Evolutionary conservation across 345 rosid genomes (phyloP).

Genomic region (Eucalyptus leucophloia): DNA sequence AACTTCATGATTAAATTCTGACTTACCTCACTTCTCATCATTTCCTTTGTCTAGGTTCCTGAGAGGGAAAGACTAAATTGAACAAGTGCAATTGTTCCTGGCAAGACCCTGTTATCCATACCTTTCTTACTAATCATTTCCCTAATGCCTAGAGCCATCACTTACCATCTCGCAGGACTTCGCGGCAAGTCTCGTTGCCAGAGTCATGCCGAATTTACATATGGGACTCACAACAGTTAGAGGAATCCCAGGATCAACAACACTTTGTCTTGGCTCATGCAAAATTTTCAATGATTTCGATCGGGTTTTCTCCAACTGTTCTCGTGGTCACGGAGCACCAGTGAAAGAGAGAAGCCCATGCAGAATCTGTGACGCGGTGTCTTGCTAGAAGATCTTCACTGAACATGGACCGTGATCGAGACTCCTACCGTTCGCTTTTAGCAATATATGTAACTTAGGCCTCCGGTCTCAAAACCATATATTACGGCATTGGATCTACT

Average conservation of each 20-base stretch:
- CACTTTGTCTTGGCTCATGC: not conserved
- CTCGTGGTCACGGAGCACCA: not conserved
- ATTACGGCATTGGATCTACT: not conserved
- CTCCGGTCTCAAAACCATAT: not conserved
- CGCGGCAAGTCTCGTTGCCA: slow-evolving; percentile 14
- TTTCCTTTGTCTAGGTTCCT: slow-evolving; percentile 9
- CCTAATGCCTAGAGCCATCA: slow-evolving; percentile 27
- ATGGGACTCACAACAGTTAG: slow-evolving; percentile 43
- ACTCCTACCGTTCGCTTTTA: not conserved
- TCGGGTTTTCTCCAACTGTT: not conserved
- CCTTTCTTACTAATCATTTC: slow-evolving; percentile 20
- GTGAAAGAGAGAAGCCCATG: not conserved
- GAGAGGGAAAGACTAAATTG: slow-evolving; percentile 30
- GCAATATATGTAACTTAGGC: not conserved
- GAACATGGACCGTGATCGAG: not conserved
- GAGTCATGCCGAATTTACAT: slow-evolving; percentile 24
- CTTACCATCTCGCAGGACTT: slow-evolving; percentile 19
- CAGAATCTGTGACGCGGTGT: not conserved
- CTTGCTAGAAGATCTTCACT: not conserved
- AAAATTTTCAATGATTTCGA: not conserved
- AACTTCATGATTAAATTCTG: not conserved
- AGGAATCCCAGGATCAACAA: slow-evolving; percentile 39
- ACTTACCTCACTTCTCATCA: not conserved
- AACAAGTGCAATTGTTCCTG: slow-evolving; percentile 2
- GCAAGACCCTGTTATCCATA: slow-evolving; percentile 23